A percentile compares a stretch with the other conserved stretches of the same genome.
Conservation (phyloP, 1,139 yeast genomes). For the Magnusiomyces sp. region DNA sequence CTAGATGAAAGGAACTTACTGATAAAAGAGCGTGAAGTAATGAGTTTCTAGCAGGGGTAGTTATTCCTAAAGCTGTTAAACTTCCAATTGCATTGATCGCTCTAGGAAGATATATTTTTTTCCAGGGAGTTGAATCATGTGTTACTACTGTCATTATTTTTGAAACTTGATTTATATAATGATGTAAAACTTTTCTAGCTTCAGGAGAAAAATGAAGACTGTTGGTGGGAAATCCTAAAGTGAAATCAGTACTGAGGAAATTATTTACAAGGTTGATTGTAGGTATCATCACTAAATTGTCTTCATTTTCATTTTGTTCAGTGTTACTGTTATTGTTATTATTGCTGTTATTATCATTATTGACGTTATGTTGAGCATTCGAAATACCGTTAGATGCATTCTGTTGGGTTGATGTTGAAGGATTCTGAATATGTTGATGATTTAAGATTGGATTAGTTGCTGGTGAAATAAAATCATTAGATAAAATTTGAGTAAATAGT, state of each 20-base stretch:
- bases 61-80: slow-evolving; percentile 61
- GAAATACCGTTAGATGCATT: no score
- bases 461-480: not conserved
- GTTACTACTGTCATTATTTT: slow-evolving; percentile 85
- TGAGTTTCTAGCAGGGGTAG: slow-evolving; percentile 71
- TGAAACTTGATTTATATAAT: slow-evolving; percentile 73
- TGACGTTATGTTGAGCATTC: no score
- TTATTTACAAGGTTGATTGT: slow-evolving; percentile 1
- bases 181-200: slow-evolving; percentile 53
- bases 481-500: not conserved
- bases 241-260: slow-evolving; percentile 10
- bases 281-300: slow-evolving; percentile 2
- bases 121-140: slow-evolving; percentile 80
- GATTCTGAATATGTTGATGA: not conserved
- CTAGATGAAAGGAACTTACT: slow-evolving; percentile 73
- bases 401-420: not conserved
- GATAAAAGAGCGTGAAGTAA: slow-evolving; percentile 72
- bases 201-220: slow-evolving; percentile 43
- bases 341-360: no score
- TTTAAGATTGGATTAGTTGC: not conserved
- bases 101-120: slow-evolving; percentile 71
- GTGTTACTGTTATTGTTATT: not conserved
- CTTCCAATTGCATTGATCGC: slow-evolving; percentile 80
- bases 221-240: slow-evolving; percentile 40
- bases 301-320: not conserved